These are phyloP conservation scores for Wolfiporia cocos DNA, from an alignment of 1,284 basidiomycete species.

Conservation along the genomic window DNA sequence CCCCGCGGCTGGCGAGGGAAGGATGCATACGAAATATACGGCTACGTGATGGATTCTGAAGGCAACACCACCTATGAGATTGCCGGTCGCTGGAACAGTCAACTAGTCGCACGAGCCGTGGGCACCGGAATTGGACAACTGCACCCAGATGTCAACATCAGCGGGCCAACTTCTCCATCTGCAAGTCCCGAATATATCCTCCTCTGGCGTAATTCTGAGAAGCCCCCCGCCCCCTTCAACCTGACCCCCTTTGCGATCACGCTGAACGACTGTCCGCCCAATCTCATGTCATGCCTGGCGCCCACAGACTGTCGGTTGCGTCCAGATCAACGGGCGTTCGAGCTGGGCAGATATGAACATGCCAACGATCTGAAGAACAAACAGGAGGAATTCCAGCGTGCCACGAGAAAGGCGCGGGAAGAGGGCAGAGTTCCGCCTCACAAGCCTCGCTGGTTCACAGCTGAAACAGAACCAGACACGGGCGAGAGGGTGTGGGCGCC, in stretches of 20 bases:
- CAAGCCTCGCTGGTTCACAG: conserved; percentile 78
- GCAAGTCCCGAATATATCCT: conserved; percentile 64
- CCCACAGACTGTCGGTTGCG: conserved; percentile 93
- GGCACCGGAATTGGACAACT: conserved; percentile 62
- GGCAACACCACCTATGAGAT: conserved; percentile 83
- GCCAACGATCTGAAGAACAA: conserved; percentile 85
- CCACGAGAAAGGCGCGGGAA: conserved; percentile 73
- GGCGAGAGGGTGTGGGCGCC: conserved; percentile 86
- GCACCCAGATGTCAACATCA: conserved; percentile 66
- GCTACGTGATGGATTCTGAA: conserved; percentile 66
- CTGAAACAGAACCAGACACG: conserved; percentile 77
- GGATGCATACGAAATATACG: conserved; percentile 90
- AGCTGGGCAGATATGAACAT: conserved; percentile 84
- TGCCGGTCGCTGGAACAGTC: conserved; percentile 94
- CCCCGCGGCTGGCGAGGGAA: conserved; percentile 92
- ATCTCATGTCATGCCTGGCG: conserved; percentile 69
- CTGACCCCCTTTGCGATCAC: conserved; percentile 94
- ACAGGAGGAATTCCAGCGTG: conserved; percentile 88
- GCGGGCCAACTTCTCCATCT: conserved; percentile 40
- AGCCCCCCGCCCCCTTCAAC: conserved; percentile 85
- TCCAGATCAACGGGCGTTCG: conserved; percentile 94
- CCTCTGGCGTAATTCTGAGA: conserved; percentile 92
- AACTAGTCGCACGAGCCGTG: conserved; percentile 81
- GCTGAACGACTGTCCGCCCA: conserved; percentile 77
- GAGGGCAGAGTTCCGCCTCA: conserved; percentile 71